Evolutionary conservation across 129 eudicot genomes (phyloP).

Genomic region (Mikania micrantha): DNA sequence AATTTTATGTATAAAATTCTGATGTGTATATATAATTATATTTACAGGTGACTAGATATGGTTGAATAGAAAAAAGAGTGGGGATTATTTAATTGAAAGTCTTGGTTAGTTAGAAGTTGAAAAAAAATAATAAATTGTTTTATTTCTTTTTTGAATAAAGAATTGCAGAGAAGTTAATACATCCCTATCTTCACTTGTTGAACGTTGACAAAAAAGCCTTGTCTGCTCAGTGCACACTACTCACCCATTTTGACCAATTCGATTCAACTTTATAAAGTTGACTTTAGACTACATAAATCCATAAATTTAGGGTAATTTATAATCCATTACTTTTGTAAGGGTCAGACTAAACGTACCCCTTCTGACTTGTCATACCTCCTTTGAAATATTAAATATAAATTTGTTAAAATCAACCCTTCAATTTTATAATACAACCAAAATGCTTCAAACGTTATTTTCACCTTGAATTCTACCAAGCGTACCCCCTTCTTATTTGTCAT

Average conservation of each 20-base stretch:
- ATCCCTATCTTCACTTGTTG: conserved; percentile 15
- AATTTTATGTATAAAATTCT: too few relatives aligned
- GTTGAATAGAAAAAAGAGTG: neutral
- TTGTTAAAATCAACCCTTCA: too few relatives aligned
- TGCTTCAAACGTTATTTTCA: too few relatives aligned
- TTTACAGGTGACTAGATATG: too few relatives aligned
- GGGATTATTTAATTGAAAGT: neutral
- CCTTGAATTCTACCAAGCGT: too few relatives aligned
- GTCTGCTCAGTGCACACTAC: neutral
- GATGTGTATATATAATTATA: too few relatives aligned
- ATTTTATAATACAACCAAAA: too few relatives aligned
- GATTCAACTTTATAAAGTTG: conserved; percentile 17
- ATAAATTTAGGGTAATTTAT: conserved; percentile 4
- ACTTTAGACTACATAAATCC: conserved; percentile 9
- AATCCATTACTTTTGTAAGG: too few relatives aligned
- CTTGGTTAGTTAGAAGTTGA: conserved; percentile 26
- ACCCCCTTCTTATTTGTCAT: too few relatives aligned
- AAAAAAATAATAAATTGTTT: conserved; percentile 7
- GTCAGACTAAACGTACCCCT: too few relatives aligned
- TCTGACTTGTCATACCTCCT: too few relatives aligned
- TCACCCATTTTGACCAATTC: conserved; percentile 27
- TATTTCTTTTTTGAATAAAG: conserved; percentile 12
- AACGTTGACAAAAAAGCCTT: conserved; percentile 24
- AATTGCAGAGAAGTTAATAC: conserved; percentile 14
- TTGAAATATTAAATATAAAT: too few relatives aligned